These are phyloP conservation scores for Hyphopichia khmerensis DNA, from an alignment of 1,139 yeast species.

Conservation along the genomic window DNA sequence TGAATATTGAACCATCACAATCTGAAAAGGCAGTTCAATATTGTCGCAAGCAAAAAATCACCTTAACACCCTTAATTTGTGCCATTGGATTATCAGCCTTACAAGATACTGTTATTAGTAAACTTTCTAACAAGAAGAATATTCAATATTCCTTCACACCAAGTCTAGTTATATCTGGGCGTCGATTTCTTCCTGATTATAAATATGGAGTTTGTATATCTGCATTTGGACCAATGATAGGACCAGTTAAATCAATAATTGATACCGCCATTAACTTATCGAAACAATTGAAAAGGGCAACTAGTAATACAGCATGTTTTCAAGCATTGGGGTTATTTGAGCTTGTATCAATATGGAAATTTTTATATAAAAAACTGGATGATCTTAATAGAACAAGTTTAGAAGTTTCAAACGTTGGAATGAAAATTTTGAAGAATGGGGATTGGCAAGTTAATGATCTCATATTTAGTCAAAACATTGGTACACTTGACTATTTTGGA, in stretches of 20 bases:
- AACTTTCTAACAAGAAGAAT: constrained; percentile 6
- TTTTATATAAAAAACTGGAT: constrained; percentile 10
- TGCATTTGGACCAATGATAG: constrained; percentile 8
- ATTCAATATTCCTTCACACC: constrained; percentile 10
- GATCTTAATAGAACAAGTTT: constrained; percentile 13
- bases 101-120: constrained; percentile 19
- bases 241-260: constrained; percentile 10
- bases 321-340: constrained; percentile 19
- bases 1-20: constrained; percentile 13
- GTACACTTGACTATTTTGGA: constrained; percentile 18
- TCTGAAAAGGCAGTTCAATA: constrained; percentile 10
- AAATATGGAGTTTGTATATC: constrained; percentile 20
- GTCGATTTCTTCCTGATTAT: constrained; percentile 21
- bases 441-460: constrained; percentile 19
- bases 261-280: neutral
- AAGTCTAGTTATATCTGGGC: constrained; percentile 22
- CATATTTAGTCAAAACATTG: constrained; percentile 26
- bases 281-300: neutral
- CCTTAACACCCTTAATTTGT: constrained; percentile 27
- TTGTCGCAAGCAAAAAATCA: constrained; percentile 15
- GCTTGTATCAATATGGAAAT: constrained; percentile 12
- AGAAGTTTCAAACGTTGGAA: constrained; percentile 31
- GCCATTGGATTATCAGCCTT: constrained; percentile 17
- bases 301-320: constrained; percentile 9
- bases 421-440: constrained; percentile 7